Evolutionary conservation across 176 grass and related monocot genomes (phyloP).

Genomic region (Ensete ventricosum): DNA sequence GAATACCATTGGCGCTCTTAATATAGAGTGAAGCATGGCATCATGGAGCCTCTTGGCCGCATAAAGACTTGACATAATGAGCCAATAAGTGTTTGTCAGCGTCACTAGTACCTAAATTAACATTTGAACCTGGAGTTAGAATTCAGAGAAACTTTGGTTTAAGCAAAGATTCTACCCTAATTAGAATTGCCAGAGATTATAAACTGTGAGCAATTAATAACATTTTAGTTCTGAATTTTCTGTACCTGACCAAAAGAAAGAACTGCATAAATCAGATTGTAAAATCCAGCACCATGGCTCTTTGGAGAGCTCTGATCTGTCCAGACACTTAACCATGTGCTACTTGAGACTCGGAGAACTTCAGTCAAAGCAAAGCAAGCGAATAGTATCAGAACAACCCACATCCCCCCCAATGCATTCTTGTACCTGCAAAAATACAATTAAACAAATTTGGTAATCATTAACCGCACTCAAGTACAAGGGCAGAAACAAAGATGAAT

Average conservation of each 20-base stretch:
- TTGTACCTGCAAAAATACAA: constrained; percentile 59
- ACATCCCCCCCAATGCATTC: constrained; percentile 88
- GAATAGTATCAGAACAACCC: constrained; percentile 67
- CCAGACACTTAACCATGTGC: constrained; percentile 94
- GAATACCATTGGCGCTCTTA: constrained; percentile 97
- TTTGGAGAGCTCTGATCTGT: constrained; percentile 79
- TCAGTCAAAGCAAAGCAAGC: constrained; percentile 77
- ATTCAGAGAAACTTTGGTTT: background rate
- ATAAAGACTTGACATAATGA: constrained; percentile 70
- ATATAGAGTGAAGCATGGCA: constrained; percentile 86
- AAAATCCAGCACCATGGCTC: constrained; percentile 57
- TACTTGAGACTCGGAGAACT: constrained; percentile 87
- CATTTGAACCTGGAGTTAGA: background rate
- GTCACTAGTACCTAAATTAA: constrained; percentile 62
- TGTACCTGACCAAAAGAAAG: constrained; percentile 87
- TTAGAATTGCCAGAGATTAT: background rate
- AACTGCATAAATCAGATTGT: constrained; percentile 78
- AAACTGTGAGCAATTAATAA: background rate
- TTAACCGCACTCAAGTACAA: background rate
- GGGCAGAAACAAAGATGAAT: background rate
- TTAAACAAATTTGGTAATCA: constrained; percentile 21
- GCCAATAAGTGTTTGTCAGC: constrained; percentile 77
- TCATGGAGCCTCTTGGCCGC: constrained; percentile 87
- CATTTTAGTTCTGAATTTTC: background rate
- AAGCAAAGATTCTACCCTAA: background rate